A percentile compares a stretch with the other conserved stretches of the same genome.
phyloP scores from a whole-genome alignment of 345 rosid species.

The Ceriops zippeliana region DNA sequence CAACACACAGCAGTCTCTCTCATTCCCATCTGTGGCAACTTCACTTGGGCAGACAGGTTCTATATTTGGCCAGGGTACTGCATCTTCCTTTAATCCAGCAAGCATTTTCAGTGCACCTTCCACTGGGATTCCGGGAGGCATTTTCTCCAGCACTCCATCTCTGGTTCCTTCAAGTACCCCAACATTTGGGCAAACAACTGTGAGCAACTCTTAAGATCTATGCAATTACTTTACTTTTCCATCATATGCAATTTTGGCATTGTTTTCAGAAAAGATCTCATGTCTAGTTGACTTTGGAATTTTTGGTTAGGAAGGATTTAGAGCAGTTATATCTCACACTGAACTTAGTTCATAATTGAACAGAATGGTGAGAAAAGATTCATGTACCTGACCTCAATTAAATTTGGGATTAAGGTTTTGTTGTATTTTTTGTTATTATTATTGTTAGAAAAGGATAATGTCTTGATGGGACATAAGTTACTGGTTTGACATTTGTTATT shows the following conservation, averaged over 20 bases:
- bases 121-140: conserved; percentile 36
- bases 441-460: no score
- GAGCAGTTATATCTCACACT: no score
- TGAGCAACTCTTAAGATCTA: conserved; percentile 27
- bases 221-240: conserved; percentile 1
- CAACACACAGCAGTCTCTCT: conserved; percentile 53
- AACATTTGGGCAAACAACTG: conserved; percentile 49
- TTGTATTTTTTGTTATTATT: no score
- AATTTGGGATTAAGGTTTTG: no score
- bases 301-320: no score
- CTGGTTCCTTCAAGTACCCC: conserved; percentile 39
- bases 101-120: conserved; percentile 49
- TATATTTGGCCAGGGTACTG: conserved; percentile 49
- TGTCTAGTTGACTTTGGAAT: no score
- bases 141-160: conserved; percentile 51
- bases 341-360: no score
- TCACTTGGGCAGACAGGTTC: conserved; percentile 56
- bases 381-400: no score
- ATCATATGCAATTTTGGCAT: conserved; percentile 4
- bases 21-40: conserved; percentile 47
- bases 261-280: background rate
- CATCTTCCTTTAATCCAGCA: conserved; percentile 23
- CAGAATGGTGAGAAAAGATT: no score
- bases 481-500: background rate
- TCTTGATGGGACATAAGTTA: background rate